Conservation (phyloP, 2,329 filamentous ascomycete genomes). For the Calonectria honghensis region DNA sequence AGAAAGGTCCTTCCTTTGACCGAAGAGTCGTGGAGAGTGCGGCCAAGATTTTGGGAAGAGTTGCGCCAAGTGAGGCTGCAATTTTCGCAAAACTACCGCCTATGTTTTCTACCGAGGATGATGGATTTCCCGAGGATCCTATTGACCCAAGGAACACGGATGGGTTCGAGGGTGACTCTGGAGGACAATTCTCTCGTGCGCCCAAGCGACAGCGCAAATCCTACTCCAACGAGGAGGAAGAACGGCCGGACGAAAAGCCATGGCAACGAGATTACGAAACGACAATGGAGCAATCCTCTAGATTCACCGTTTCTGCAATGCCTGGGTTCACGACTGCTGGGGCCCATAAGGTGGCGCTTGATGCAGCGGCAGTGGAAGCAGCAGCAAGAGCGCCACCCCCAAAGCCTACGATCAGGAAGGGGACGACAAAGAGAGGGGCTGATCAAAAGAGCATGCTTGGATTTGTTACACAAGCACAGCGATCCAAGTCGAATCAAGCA, state of each 20-base stretch:
- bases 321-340: constrained; percentile 79
- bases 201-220: constrained; percentile 57
- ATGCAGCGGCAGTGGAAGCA: constrained; percentile 48
- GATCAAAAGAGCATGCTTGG: constrained; percentile 66
- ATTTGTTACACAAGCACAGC: constrained; percentile 60
- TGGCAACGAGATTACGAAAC: constrained; percentile 71
- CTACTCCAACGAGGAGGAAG: constrained; percentile 42
- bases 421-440: constrained; percentile 58
- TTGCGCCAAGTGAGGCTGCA: constrained; percentile 72
- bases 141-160: constrained; percentile 61
- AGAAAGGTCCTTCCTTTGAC: constrained; percentile 82
- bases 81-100: constrained; percentile 72
- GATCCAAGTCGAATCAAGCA: constrained; percentile 42
- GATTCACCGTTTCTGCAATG: constrained; percentile 75
- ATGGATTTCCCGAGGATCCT: constrained; percentile 80
- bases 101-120: constrained; percentile 78
- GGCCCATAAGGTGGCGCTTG: constrained; percentile 68
- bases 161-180: constrained; percentile 45
- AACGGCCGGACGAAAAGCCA: constrained; percentile 54
- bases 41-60: constrained; percentile 81
- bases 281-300: constrained; percentile 76
- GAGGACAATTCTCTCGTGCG: constrained; percentile 49
- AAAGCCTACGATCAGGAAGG: constrained; percentile 50
- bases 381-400: constrained; percentile 43
- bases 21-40: constrained; percentile 78